phyloP scores from a whole-genome alignment of 2,329 filamentous ascomycete genomes.

The Talaromyces verruculosus region DNA sequence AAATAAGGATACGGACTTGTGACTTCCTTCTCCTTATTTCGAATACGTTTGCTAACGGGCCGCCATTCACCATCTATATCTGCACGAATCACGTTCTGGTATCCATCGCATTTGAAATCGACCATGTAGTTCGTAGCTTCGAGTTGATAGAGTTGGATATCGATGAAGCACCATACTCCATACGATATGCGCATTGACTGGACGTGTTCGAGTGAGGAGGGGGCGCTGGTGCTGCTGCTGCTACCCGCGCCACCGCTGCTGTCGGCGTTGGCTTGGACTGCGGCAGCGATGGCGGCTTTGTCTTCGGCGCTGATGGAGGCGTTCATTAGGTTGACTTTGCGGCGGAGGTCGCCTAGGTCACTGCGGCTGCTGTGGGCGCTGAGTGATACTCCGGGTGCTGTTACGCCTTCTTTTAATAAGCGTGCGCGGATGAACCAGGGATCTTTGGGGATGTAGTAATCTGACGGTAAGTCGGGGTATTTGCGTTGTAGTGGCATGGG shows the following conservation, averaged over 20 bases:
- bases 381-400: constrained; percentile 47
- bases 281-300: constrained; percentile 30
- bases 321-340: constrained; percentile 39
- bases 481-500: constrained; percentile 44
- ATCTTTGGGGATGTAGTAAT: constrained; percentile 86
- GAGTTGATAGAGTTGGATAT: constrained; percentile 94
- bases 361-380: constrained; percentile 43
- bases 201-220: constrained; percentile 39
- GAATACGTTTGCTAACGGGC: constrained; percentile 50
- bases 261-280: constrained; percentile 34
- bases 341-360: constrained; percentile 44
- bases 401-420: constrained; percentile 79
- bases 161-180: constrained; percentile 87
- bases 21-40: constrained; percentile 86
- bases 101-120: constrained; percentile 97
- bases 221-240: constrained; percentile 31
- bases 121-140: constrained; percentile 91
- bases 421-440: constrained; percentile 93
- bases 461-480: constrained; percentile 49
- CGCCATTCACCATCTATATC: constrained; percentile 47
- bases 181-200: constrained; percentile 53
- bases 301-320: constrained; percentile 37
- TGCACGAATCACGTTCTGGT: constrained; percentile 76
- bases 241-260: constrained; percentile 32
- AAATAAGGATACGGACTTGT: constrained; percentile 94